Conservation (phyloP, 768 basidiomycete species). For the Kwoniella sp. region DNA sequence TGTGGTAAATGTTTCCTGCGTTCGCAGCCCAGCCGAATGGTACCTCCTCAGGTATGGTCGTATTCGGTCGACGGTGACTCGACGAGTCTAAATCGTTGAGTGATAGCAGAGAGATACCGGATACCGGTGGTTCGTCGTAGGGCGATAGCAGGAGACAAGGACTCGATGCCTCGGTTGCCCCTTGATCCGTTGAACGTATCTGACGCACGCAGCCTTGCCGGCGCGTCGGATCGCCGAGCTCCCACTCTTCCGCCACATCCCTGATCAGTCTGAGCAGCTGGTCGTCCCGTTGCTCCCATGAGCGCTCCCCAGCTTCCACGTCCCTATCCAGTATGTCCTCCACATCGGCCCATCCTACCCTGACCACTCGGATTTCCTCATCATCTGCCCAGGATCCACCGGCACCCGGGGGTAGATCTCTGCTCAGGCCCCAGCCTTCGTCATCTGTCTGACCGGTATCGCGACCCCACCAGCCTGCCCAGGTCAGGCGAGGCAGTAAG, state of each 20-base stretch:
- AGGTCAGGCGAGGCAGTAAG: slow-evolving; percentile 31
- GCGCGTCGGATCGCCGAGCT: not conserved
- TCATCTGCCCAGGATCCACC: not conserved
- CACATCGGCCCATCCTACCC: slow-evolving; percentile 40
- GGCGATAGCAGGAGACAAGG: slow-evolving; percentile 23
- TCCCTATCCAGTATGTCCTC: slow-evolving; percentile 36
- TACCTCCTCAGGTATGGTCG: not conserved
- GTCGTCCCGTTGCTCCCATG: slow-evolving; percentile 28
- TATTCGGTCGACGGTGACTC: not conserved
- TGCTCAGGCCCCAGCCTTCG: slow-evolving; percentile 11
- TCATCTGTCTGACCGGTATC: slow-evolving; percentile 18
- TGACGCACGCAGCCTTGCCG: slow-evolving; percentile 23
- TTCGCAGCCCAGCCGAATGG: slow-evolving; percentile 1
- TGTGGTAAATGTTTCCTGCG: slow-evolving; percentile 24
- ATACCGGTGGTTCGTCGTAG: not conserved
- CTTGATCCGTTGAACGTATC: not conserved
- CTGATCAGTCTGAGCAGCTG: slow-evolving; percentile 17
- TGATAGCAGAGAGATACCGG: not conserved
- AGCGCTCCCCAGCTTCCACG: not conserved
- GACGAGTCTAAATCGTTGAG: not conserved
- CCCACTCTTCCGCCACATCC: slow-evolving; percentile 32
- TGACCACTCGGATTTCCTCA: slow-evolving; percentile 28
- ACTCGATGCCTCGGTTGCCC: not conserved
- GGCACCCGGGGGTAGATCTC: slow-evolving; percentile 1
- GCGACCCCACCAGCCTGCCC: slow-evolving; percentile 37